phyloP scores from a whole-genome alignment of 1,139 yeast genomes.

The Geotrichum restrictum region DNA sequence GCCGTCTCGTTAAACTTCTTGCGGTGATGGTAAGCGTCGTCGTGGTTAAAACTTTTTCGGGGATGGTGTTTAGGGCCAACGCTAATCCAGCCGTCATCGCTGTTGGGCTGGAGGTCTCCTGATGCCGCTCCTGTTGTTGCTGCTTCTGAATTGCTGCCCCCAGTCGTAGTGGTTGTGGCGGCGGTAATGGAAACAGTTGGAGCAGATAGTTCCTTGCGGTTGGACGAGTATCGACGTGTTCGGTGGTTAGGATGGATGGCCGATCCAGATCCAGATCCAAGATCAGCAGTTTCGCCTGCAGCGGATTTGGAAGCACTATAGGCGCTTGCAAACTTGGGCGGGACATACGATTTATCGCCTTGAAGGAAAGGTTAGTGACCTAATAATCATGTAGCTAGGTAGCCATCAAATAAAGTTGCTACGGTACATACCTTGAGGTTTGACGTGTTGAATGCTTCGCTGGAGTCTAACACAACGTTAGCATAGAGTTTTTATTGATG shows the following conservation, averaged over 20 bases:
- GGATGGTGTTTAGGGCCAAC: constrained; percentile 30
- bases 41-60: constrained; percentile 23
- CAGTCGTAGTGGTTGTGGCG: not conserved
- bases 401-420: not conserved
- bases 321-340: constrained; percentile 20
- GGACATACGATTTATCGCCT: constrained; percentile 8
- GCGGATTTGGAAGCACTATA: constrained; percentile 16
- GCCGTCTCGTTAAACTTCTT: constrained; percentile 19
- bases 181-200: constrained; percentile 26
- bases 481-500: not conserved
- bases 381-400: not conserved
- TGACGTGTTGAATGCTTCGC: constrained; percentile 4
- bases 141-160: no score
- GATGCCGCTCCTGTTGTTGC: no score
- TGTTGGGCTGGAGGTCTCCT: no score
- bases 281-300: not conserved
- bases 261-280: not conserved
- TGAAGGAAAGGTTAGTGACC: not conserved
- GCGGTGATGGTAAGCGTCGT: constrained; percentile 19
- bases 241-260: constrained; percentile 5
- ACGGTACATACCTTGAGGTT: not conserved
- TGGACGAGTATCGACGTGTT: constrained; percentile 15
- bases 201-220: constrained; percentile 7
- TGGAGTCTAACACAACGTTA: not conserved
- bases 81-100: constrained; percentile 38